Conservation (phyloP, 1,284 basidiomycete genomes). For the Singerocomus rubriflavus region DNA sequence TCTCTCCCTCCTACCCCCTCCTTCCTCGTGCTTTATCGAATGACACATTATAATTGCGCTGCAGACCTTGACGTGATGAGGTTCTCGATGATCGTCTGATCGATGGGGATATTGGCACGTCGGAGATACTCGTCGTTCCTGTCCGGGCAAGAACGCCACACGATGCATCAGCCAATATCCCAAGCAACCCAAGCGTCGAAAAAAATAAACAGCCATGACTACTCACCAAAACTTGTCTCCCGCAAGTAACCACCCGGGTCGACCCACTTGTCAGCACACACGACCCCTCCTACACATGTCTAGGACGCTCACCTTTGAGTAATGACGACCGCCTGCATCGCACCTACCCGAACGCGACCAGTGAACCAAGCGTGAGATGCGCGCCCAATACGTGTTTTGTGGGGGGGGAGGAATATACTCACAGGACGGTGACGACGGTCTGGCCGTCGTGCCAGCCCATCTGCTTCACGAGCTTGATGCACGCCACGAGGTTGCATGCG, state of each 20-base stretch:
- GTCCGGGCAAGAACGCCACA: neutral
- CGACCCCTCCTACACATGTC: too few species aligned
- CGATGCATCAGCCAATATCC: neutral
- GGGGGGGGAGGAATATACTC: too few species aligned
- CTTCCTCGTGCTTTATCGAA: constrained; percentile 1
- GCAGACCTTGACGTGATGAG: constrained; percentile 35
- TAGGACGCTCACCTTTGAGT: constrained; percentile 70
- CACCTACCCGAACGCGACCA: constrained; percentile 47
- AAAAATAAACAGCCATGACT: too few species aligned
- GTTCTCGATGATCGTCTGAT: constrained; percentile 52
- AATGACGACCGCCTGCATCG: constrained; percentile 82
- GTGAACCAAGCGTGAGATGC: too few species aligned
- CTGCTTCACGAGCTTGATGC: constrained; percentile 72
- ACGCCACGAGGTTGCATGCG: constrained; percentile 93
- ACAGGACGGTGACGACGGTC: constrained; percentile 83
- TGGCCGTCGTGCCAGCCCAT: constrained; percentile 66
- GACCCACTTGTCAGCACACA: too few species aligned
- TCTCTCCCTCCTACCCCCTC: too few species aligned
- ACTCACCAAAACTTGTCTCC: constrained; percentile 42
- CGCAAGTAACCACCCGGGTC: neutral
- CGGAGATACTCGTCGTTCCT: constrained; percentile 76
- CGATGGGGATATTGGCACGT: constrained; percentile 58
- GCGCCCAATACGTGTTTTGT: too few species aligned
- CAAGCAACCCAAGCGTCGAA: too few species aligned
- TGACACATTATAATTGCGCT: constrained; percentile 6